Percentiles rank a stretch among this genome's conserved stretches.
Conservation (phyloP, 768 basidiomycete species). For the Kwoniella dejecticola region DNA sequence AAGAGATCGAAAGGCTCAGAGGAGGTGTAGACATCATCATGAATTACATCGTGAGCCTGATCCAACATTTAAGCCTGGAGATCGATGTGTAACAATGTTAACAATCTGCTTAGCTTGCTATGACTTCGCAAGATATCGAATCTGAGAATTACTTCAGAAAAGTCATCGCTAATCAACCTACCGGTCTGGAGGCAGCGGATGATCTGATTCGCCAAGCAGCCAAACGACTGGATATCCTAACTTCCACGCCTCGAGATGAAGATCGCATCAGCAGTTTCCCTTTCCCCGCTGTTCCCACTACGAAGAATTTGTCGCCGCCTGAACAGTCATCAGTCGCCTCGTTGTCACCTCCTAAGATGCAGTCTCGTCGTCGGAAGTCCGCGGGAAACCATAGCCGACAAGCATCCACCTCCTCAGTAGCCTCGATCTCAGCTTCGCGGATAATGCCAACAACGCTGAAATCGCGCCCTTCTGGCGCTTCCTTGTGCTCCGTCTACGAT, state of each 20-base stretch:
- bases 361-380: neutral
- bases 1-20: conserved; percentile 7
- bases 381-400: neutral
- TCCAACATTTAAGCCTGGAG: neutral
- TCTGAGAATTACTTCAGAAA: conserved; percentile 33
- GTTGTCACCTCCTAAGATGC: neutral
- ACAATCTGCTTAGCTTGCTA: conserved; percentile 23
- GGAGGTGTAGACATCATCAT: conserved; percentile 33
- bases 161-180: conserved; percentile 25
- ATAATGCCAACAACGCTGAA: conserved; percentile 29
- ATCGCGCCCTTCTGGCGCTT: conserved; percentile 26
- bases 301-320: neutral
- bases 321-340: neutral
- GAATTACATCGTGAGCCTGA: conserved; percentile 41
- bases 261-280: neutral
- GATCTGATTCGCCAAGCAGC: conserved; percentile 41
- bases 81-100: neutral
- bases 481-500: conserved; percentile 12
- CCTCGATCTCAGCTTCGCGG: conserved; percentile 3
- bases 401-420: neutral
- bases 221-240: conserved; percentile 39
- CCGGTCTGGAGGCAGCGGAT: conserved; percentile 32
- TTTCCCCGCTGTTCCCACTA: conserved; percentile 1
- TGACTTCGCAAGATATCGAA: conserved; percentile 23
- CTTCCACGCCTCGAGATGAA: conserved; percentile 18